Evolutionary conservation across 2,329 filamentous ascomycete genomes (phyloP), one percentile per base, ranked within the genome.

Genomic region (Periconia digitata): DNA sequence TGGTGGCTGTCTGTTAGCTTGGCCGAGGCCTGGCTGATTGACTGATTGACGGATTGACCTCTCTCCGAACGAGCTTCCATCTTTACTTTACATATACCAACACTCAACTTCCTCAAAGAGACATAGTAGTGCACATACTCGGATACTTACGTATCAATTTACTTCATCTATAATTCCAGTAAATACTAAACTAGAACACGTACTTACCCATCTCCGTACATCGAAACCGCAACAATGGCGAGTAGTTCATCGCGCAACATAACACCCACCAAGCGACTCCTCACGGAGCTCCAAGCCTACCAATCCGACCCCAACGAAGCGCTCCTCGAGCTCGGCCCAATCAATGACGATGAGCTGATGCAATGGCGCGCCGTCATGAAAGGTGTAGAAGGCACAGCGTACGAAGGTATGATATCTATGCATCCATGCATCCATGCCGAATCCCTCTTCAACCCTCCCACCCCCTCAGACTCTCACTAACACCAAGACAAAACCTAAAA

Each of bases 221-320:
- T 20, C 6, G 24, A 34, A 3, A 44, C n/a, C 16, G 6, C 37
- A 20, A 62, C 8, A 17, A 70, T 70, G 67, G 63, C 67, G 22
- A 59, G 61, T 49, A 13, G 4, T 13, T 64, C 64, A 6, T 68
- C 64, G 21, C 66, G 67, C 48, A 54, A 53, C 29, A 57, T 60
- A 27, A 59, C 72, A 36, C 74, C 80, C 15, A 76, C 77, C n/a
- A 84, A 84, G 64, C 79, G 83, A 22, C 76, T 86, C 48, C 74
- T 84, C 62, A 79, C 79, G 58, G 83, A 86, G 68, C 73, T 85
- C n/a, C 77, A 81, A 60, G 75, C 78, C 32, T 83, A 84, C 66
- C 71, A 77, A 34, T 74, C 72, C 47, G 74, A 78, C 18, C 82
- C 82, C 2, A 83, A 82, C 48, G 76, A 83, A 36, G 77, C 76